Base-by-base conservation (phyloP, 352 stramenopile species). In the Globisporangium echinulatum region DNA sequence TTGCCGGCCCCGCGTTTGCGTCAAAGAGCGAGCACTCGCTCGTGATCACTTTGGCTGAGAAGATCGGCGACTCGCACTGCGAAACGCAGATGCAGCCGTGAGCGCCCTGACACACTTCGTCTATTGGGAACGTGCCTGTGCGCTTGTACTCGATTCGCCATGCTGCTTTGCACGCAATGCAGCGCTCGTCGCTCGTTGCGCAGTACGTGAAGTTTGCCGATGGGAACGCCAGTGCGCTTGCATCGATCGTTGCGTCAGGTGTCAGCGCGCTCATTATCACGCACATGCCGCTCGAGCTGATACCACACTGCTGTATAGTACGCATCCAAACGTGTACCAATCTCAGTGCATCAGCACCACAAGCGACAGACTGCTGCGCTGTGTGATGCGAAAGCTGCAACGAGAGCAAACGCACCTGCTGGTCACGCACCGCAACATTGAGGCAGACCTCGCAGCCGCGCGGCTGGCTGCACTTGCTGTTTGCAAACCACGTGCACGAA, bases 191-290 rank as follows among this genome's bases (percentile, higher is more conserved):
- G 17, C 64, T 48, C 2, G 51, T 42, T 8, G 48, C 56, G 56
- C 68, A 76, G 61, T 79, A 79, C 25, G 61, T 71, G 43, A 72
- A 65, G 13, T 70, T 67, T 11, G 50, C 64, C 14, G 71, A 72
- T 19, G 69, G 59, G 33, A 70, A 76, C 51, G 66, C 67, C 58
- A 46, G n/a, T 3, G 19, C 13, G 14, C 38, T 56, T 39, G 49
- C 54, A 9, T 61, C 49, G 39, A 61, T 36, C 49, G 19, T 3
- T 14, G 38, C 10, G 3, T 8, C 17, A 33, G 48, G 5, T 19
- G 19, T 13, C 17, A 53, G 36, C 36, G 50, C 9, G 8, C 10
- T 25, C 58, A 58, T 52, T n/a, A 6, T 47, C 4, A 56, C 13
- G 17, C 58, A 63, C 43, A 38, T 39, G 10, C 58, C 57, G 46